Base-by-base conservation (phyloP, 192 early-diverging fungal species). In the Hyaloraphidium curvatum region DNA sequence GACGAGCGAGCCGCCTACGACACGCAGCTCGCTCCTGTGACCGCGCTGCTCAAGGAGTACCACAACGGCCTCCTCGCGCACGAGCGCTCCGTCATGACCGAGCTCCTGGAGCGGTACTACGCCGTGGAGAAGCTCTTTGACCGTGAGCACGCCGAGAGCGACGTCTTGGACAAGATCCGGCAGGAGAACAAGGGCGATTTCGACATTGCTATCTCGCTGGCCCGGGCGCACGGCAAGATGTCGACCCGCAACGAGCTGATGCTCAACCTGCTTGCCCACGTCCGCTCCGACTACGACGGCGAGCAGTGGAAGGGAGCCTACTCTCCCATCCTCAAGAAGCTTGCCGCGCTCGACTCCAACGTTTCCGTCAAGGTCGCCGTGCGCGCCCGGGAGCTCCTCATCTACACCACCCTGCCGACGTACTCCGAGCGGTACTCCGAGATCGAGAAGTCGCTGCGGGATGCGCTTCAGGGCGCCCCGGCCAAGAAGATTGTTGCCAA, bases 331-430 rank as follows among this genome's bases (percentile, higher is more conserved):
- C 69, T 94, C 33, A 81, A 84, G 63, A 72, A 68, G 40, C 60
- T 93, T 40, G 82, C 94, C 21, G 80, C 77, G 51, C 67, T 98
- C 51, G 69, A 71, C 4, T 77, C 82, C 30, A 73, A 82, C 28
- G 59, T 71, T 2, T 83, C 88, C 2, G 71, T 82, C 59, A 91
- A 90, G 73, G 87, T 94, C 25, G 80, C 89, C 23, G 70, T 96
- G n/a, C 82, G 86, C 64, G 91, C 89, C 3, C 83, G 94, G 62
- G 94, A 96, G 65, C 69, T 93, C 39, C 69, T 98, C 39, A 90
- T 96, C 51, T 84, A 84, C 58, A 83, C 81, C 70, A 90, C 92
- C 63, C 62, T 92, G 57, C 91, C 94, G 23, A 87, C 83, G 21
- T 83, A 83, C 48, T 82, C 88, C 68, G 91, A 95, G 68, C 75